phyloP scores from a whole-genome alignment of 2,329 filamentous ascomycete species.

The Chalara sp. region DNA sequence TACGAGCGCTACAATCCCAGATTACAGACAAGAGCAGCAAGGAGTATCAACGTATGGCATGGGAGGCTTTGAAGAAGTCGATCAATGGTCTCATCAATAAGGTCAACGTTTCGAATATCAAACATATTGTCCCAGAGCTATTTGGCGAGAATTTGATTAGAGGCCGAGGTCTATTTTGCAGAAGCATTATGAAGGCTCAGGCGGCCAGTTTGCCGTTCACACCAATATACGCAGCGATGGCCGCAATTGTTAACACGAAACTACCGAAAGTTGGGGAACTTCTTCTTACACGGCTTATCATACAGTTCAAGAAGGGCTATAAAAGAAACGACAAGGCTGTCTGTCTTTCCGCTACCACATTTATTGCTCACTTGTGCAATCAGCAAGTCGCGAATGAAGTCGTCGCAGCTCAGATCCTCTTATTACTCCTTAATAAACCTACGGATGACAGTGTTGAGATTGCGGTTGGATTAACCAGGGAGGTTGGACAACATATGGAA shows the following conservation, averaged over 20 bases:
- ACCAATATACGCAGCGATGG: conserved; percentile 92
- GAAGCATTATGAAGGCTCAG: conserved; percentile 97
- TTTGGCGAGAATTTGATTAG: conserved; percentile 92
- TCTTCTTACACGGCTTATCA: conserved; percentile 73
- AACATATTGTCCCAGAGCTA: conserved; percentile 90
- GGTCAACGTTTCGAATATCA: conserved; percentile 97
- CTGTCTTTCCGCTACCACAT: conserved; percentile 86
- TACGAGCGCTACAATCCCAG: conserved; percentile 88
- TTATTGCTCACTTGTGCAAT: conserved; percentile 92
- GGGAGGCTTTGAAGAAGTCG: conserved; percentile 97
- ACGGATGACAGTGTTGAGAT: conserved; percentile 98
- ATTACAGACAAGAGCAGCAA: conserved; percentile 95
- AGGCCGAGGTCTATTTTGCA: conserved; percentile 85
- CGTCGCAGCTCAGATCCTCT: conserved; percentile 83
- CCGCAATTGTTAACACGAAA: conserved; percentile 95
- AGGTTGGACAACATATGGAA: conserved; percentile 89
- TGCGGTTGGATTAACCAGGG: conserved; percentile 84
- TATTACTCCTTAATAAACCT: conserved; percentile 88
- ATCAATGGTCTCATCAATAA: conserved; percentile 99
- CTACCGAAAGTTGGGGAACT: conserved; percentile 91
- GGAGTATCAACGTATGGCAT: conserved; percentile 98
- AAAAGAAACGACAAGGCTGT: conserved; percentile 96
- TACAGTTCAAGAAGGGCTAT: conserved; percentile 94
- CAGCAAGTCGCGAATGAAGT: conserved; percentile 94
- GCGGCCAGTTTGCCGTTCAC: conserved; percentile 93